Evolutionary conservation across 495 filamentous ascomycete species (phyloP).

Genomic region (Baudoinia panamericana): DNA sequence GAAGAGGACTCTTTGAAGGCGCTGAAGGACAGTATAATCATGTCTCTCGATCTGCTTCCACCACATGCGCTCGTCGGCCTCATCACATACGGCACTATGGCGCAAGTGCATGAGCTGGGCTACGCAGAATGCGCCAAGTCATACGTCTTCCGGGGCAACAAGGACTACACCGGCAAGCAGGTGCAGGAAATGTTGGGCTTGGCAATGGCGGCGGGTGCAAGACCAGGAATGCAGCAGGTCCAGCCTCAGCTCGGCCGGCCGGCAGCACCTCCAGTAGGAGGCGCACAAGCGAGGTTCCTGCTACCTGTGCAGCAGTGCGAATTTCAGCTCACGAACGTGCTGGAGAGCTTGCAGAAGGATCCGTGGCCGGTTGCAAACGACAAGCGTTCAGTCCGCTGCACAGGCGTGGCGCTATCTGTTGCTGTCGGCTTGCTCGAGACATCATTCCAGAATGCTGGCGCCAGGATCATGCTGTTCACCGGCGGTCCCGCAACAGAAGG

Average conservation of each 20-base stretch:
- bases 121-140: slow-evolving; percentile 98
- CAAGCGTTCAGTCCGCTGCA: slow-evolving; percentile 81
- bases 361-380: slow-evolving; percentile 97
- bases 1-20: slow-evolving; percentile 95
- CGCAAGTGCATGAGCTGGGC: slow-evolving; percentile 95
- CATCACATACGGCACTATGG: slow-evolving; percentile 94
- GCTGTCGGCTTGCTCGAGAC: slow-evolving; percentile 86
- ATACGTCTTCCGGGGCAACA: slow-evolving; percentile 97
- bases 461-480: slow-evolving; percentile 92
- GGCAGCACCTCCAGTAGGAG: slow-evolving; percentile 51
- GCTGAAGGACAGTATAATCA: slow-evolving; percentile 88
- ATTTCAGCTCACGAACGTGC: slow-evolving; percentile 92
- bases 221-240: slow-evolving; percentile 56
- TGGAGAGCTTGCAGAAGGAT: slow-evolving; percentile 94
- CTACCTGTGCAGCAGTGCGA: slow-evolving; percentile 92
- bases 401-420: slow-evolving; percentile 89
- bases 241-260: slow-evolving; percentile 56
- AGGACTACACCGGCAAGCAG: slow-evolving; percentile 92
- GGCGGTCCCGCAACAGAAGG: slow-evolving; percentile 94
- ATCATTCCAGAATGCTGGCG: slow-evolving; percentile 89
- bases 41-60: slow-evolving; percentile 90
- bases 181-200: slow-evolving; percentile 98
- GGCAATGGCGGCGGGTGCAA: slow-evolving; percentile 43
- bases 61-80: slow-evolving; percentile 88
- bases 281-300: slow-evolving; percentile 78